These are phyloP conservation scores for Papiliotrema laurentii DNA, from an alignment of 1,284 basidiomycete species.

Conservation along the genomic window DNA sequence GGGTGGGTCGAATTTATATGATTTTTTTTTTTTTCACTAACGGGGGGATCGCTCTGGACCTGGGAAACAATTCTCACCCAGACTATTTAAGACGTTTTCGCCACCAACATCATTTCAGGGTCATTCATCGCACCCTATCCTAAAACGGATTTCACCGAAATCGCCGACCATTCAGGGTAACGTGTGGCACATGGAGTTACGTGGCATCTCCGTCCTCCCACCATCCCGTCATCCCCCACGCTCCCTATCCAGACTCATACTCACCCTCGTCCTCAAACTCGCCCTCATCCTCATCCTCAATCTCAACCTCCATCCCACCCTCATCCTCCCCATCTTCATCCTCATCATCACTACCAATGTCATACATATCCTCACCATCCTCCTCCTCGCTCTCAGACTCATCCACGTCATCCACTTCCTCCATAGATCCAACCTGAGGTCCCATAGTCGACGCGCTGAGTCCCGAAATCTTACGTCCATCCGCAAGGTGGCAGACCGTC, in stretches of 20 bases:
- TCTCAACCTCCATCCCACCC: constrained; percentile 9
- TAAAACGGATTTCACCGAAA: too few relatives aligned
- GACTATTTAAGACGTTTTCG: too few relatives aligned
- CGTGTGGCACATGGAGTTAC: background rate
- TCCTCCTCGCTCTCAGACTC: constrained; percentile 48
- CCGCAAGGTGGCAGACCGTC: constrained; percentile 69
- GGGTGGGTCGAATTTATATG: too few relatives aligned
- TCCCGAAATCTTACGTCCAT: constrained; percentile 50
- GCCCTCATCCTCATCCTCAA: constrained; percentile 7
- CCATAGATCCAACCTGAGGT: constrained; percentile 23
- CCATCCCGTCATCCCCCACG: background rate
- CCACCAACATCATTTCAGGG: too few relatives aligned
- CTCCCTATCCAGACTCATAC: background rate
- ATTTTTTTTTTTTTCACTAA: too few relatives aligned
- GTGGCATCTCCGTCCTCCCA: background rate
- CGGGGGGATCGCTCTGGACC: too few relatives aligned
- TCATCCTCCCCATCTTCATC: constrained; percentile 16
- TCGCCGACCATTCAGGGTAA: background rate
- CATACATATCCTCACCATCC: constrained; percentile 19
- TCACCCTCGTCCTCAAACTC: constrained; percentile 6
- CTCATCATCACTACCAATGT: constrained; percentile 11
- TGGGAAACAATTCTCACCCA: too few relatives aligned
- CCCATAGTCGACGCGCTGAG: constrained; percentile 16
- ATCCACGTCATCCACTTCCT: constrained; percentile 24
- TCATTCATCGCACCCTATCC: too few relatives aligned